Evolutionary conservation across 805 yeast genomes (phyloP).

Genomic region (Yamadazyma sp.): DNA sequence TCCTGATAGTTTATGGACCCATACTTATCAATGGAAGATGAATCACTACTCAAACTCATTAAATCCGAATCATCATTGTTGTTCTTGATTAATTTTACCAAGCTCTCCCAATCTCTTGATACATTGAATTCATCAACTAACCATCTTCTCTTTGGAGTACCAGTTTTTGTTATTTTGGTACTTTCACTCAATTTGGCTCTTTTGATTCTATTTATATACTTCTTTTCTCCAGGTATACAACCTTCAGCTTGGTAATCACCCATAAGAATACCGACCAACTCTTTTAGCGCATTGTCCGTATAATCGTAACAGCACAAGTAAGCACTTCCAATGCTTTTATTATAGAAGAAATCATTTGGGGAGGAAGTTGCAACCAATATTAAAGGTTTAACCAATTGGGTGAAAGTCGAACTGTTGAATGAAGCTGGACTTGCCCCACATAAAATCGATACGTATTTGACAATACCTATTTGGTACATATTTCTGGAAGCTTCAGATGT

Average conservation of each 20-base stretch:
- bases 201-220: constrained; percentile 19
- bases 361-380: constrained; percentile 59
- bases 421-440: constrained; percentile 46
- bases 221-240: constrained; percentile 53
- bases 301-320: constrained; percentile 62
- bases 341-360: constrained; percentile 60
- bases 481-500: constrained; percentile 59
- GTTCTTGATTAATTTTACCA: constrained; percentile 42
- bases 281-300: constrained; percentile 48
- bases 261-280: constrained; percentile 50
- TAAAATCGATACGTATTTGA: constrained; percentile 52
- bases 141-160: constrained; percentile 44
- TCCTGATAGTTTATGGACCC: constrained; percentile 20
- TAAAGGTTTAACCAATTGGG: constrained; percentile 46
- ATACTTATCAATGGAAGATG: constrained; percentile 8
- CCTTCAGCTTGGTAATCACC: constrained; percentile 54
- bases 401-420: constrained; percentile 18
- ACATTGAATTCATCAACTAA: constrained; percentile 54
- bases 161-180: constrained; percentile 9
- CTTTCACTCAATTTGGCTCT: constrained; percentile 16
- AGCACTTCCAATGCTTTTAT: constrained; percentile 51
- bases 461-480: constrained; percentile 59
- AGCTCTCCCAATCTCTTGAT: constrained; percentile 48
- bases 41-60: constrained; percentile 13
- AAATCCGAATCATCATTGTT: constrained; percentile 25